A percentile compares a stretch with the other conserved stretches of the same genome.
These are phyloP conservation scores for Hirschioporus abietinus DNA, from an alignment of 768 basidiomycete genomes.

Conservation along the genomic window DNA sequence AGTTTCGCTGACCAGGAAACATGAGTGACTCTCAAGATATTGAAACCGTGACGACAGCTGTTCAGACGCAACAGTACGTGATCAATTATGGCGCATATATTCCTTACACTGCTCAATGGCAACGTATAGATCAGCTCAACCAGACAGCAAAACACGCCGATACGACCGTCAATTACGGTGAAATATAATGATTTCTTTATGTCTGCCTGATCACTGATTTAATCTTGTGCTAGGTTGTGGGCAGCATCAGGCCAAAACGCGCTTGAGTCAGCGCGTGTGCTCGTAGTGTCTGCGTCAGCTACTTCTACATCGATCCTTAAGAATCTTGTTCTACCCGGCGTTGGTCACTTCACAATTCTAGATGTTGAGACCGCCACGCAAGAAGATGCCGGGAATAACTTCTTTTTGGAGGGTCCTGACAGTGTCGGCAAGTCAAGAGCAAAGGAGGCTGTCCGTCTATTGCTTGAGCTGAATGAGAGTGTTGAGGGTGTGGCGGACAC, in stretches of 20 bases:
- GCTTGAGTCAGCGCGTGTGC: conserved; percentile 76
- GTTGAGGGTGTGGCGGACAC: conserved; percentile 68
- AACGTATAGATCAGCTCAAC: conserved; percentile 39
- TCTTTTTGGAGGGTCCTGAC: conserved; percentile 77
- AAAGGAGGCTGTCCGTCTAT: conserved; percentile 66
- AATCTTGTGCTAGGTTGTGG: conserved; percentile 63
- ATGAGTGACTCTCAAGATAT: conserved; percentile 39
- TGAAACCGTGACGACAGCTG: conserved; percentile 37
- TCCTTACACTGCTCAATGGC: conserved; percentile 8
- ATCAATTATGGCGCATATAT: background rate
- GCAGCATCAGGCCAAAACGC: conserved; percentile 87
- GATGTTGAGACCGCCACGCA: conserved; percentile 56
- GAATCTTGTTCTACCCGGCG: conserved; percentile 94
- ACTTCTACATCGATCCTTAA: conserved; percentile 89
- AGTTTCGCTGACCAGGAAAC: background rate
- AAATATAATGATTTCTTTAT: conserved; percentile 15
- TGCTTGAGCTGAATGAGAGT: conserved; percentile 83
- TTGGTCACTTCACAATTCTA: conserved; percentile 93
- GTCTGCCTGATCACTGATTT: background rate
- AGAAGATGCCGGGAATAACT: conserved; percentile 91
- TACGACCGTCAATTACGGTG: conserved; percentile 96
- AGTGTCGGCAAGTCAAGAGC: conserved; percentile 81
- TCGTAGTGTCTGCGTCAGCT: conserved; percentile 76
- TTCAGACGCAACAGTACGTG: conserved; percentile 28
- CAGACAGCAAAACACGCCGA: conserved; percentile 82